Evolutionary conservation across 148 eudicot species (phyloP).

Genomic region (Fagopyrum homotropicum): DNA sequence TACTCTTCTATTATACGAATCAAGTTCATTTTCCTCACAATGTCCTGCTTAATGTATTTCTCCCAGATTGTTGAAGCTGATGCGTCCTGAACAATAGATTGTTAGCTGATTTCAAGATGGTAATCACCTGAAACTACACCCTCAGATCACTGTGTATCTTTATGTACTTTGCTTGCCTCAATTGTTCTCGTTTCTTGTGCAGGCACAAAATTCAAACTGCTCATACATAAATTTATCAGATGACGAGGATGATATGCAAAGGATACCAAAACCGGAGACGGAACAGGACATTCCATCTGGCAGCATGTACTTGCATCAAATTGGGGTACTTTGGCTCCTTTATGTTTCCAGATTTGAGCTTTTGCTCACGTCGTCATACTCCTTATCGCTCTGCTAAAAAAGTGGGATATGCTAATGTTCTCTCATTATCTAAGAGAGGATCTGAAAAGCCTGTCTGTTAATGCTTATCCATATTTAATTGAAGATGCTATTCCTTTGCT

Average conservation of each 20-base stretch:
- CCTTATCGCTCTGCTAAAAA: background rate
- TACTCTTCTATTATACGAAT: background rate
- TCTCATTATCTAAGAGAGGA: background rate
- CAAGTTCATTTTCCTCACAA: background rate
- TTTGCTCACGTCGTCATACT: background rate
- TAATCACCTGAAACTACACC: background rate
- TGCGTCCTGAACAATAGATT: background rate
- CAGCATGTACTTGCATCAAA: slow-evolving; percentile 25
- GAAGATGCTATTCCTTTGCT: background rate
- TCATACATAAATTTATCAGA: slow-evolving; percentile 29
- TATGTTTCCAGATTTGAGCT: background rate
- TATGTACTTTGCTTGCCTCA: background rate
- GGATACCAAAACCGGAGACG: slow-evolving; percentile 34
- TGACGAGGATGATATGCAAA: slow-evolving; percentile 19
- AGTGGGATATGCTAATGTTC: background rate
- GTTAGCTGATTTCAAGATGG: background rate
- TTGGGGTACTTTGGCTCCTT: slow-evolving; percentile 30
- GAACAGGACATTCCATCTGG: slow-evolving; percentile 30
- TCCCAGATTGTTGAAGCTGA: slow-evolving; percentile 6
- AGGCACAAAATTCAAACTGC: slow-evolving; percentile 20
- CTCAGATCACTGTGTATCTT: background rate
- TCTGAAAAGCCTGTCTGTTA: background rate
- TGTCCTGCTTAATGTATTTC: background rate
- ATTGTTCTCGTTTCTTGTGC: background rate
- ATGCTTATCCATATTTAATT: background rate